phyloP scores from a whole-genome alignment of 805 yeast genomes.

The Candida pseudofarinosa region DNA sequence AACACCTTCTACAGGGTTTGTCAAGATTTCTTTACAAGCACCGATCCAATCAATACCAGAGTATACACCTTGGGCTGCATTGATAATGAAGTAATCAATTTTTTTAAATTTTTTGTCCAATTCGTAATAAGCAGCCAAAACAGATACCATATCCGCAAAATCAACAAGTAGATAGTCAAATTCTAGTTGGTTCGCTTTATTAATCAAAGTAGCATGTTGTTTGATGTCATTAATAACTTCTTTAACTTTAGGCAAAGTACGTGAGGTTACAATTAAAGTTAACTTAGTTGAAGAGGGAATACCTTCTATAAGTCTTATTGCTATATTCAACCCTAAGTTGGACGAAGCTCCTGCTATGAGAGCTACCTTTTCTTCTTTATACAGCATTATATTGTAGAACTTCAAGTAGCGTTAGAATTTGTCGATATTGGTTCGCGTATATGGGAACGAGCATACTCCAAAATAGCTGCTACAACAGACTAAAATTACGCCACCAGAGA shows the following conservation, averaged over 20 bases:
- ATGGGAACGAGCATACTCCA: neutral
- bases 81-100: constrained; percentile 76
- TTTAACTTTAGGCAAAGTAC: constrained; percentile 81
- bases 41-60: constrained; percentile 82
- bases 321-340: constrained; percentile 83
- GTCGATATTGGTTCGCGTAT: neutral
- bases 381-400: constrained; percentile 1
- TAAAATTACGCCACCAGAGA: too few species aligned
- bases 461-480: too few species aligned
- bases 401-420: too few species aligned
- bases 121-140: constrained; percentile 70
- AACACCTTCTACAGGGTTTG: constrained; percentile 73
- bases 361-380: constrained; percentile 28
- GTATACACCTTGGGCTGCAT: constrained; percentile 88
- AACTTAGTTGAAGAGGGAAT: constrained; percentile 51
- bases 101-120: constrained; percentile 57
- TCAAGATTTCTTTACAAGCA: constrained; percentile 64
- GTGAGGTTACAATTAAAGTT: constrained; percentile 82
- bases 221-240: constrained; percentile 64
- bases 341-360: constrained; percentile 43
- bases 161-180: constrained; percentile 90
- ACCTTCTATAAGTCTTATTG: constrained; percentile 68
- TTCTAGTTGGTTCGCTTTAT: constrained; percentile 58
- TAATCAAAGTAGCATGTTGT: constrained; percentile 26
- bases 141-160: constrained; percentile 83